Conservation (phyloP, 2,329 filamentous ascomycete genomes). For the Paramyrothecium sp. region DNA sequence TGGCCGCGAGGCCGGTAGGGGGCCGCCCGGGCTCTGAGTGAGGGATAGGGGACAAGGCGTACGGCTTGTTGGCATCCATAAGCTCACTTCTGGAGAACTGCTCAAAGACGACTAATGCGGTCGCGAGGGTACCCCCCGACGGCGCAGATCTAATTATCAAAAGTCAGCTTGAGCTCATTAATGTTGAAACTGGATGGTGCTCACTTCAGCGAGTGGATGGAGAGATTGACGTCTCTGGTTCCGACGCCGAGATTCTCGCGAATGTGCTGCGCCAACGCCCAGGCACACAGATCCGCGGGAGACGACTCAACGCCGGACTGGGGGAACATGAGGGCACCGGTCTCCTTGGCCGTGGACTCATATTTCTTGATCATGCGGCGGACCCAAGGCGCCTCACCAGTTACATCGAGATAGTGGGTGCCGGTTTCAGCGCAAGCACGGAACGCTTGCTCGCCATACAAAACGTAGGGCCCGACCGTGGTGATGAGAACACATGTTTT, state of each 20-base stretch:
- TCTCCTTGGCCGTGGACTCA: slow-evolving; percentile 47
- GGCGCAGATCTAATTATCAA: slow-evolving; percentile 30
- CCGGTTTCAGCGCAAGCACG: slow-evolving; percentile 61
- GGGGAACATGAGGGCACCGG: slow-evolving; percentile 59
- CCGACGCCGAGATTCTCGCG: slow-evolving; percentile 47
- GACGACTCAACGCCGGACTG: slow-evolving; percentile 63
- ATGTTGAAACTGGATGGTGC: neutral
- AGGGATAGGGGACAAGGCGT: slow-evolving; percentile 55
- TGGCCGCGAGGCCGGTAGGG: slow-evolving; percentile 34
- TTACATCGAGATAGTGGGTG: slow-evolving; percentile 65
- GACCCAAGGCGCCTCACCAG: slow-evolving; percentile 59
- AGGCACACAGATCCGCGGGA: slow-evolving; percentile 59
- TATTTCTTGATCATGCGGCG: slow-evolving; percentile 61
- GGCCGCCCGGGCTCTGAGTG: slow-evolving; percentile 31
- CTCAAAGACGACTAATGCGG: slow-evolving; percentile 60
- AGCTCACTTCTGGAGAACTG: slow-evolving; percentile 49
- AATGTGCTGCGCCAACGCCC: slow-evolving; percentile 48
- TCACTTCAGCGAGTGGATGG: slow-evolving; percentile 40
- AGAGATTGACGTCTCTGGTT: slow-evolving; percentile 54
- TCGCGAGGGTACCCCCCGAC: slow-evolving; percentile 68
- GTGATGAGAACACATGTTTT: slow-evolving; percentile 58
- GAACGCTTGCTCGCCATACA: slow-evolving; percentile 57
- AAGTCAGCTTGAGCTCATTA: neutral
- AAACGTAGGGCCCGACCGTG: slow-evolving; percentile 58
- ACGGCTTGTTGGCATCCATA: slow-evolving; percentile 44